Percentiles rank a stretch among this genome's conserved stretches.
These are phyloP conservation scores for Entrophospora sp. DNA, from an alignment of 192 early-diverging fungal genomes.

Conservation along the genomic window DNA sequence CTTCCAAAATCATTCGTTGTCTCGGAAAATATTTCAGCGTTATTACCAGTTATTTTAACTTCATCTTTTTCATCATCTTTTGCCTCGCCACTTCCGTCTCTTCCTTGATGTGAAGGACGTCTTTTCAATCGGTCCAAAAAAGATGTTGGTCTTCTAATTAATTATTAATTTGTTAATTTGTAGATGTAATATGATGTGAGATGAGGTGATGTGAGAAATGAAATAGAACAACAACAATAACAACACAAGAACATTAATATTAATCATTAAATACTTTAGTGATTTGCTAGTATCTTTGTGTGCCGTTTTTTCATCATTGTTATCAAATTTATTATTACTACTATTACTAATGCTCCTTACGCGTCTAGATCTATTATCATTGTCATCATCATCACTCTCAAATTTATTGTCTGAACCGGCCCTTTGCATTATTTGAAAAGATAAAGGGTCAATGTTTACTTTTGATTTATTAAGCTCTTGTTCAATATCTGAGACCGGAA, in stretches of 20 bases:
- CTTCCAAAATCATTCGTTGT: not conserved
- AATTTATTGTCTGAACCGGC: not conserved
- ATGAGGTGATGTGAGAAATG: no score
- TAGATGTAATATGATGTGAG: no score
- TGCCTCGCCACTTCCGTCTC: not conserved
- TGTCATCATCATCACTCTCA: not conserved
- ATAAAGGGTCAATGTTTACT: constrained; percentile 13
- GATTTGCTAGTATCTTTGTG: not conserved
- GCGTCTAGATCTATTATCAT: not conserved
- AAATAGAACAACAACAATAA: no score
- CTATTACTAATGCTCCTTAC: not conserved
- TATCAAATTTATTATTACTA: not conserved
- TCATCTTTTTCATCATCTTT: constrained; percentile 5
- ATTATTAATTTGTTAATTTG: no score
- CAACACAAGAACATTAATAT: no score
- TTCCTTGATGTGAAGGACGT: not conserved
- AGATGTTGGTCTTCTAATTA: not conserved
- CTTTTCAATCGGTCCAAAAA: constrained; percentile 12
- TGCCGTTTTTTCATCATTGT: not conserved
- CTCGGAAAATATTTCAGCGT: constrained; percentile 12
- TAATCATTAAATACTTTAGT: not conserved
- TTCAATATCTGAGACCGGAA: constrained; percentile 12
- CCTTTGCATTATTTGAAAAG: constrained; percentile 21
- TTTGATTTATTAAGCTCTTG: constrained; percentile 19
- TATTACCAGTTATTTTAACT: constrained; percentile 12